These are phyloP conservation scores for Phytophthora kernoviae DNA, from an alignment of 352 stramenopile genomes.

Conservation along the genomic window DNA sequence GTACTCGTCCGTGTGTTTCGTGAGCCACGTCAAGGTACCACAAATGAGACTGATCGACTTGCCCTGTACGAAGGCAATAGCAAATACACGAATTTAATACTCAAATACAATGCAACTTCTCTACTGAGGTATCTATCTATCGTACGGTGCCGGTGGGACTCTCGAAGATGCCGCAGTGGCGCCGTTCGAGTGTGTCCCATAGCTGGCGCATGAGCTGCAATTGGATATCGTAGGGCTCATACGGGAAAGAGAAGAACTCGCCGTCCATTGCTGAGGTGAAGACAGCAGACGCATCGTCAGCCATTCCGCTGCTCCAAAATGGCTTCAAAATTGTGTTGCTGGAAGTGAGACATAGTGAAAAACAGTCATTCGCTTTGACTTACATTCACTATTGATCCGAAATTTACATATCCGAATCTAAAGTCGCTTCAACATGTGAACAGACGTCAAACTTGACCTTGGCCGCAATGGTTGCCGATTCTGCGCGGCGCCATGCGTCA, in stretches of 20 bases:
- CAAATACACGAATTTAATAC: background rate
- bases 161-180: slow-evolving; percentile 92
- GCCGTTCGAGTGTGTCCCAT: slow-evolving; percentile 76
- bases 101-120: background rate
- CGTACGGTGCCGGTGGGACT: slow-evolving; percentile 89
- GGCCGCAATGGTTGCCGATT: slow-evolving; percentile 3
- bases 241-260: slow-evolving; percentile 89
- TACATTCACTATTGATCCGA: too few species aligned
- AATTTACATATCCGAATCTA: too few species aligned
- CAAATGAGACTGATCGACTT: slow-evolving; percentile 94
- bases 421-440: slow-evolving; percentile 11
- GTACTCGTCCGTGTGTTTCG: slow-evolving; percentile 73
- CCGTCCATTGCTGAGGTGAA: slow-evolving; percentile 56
- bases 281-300: slow-evolving; percentile 1
- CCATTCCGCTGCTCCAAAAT: slow-evolving; percentile 11
- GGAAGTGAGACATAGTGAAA: too few species aligned
- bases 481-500: slow-evolving; percentile 6
- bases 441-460: background rate
- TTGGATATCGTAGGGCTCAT: slow-evolving; percentile 91
- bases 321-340: too few species aligned
- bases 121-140: too few species aligned
- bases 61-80: slow-evolving; percentile 45
- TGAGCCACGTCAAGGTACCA: slow-evolving; percentile 84
- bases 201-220: slow-evolving; percentile 89
- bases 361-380: too few species aligned